These are phyloP conservation scores for Oldenlandia corymbosa DNA, from an alignment of 257 asterid genomes.

Conservation along the genomic window DNA sequence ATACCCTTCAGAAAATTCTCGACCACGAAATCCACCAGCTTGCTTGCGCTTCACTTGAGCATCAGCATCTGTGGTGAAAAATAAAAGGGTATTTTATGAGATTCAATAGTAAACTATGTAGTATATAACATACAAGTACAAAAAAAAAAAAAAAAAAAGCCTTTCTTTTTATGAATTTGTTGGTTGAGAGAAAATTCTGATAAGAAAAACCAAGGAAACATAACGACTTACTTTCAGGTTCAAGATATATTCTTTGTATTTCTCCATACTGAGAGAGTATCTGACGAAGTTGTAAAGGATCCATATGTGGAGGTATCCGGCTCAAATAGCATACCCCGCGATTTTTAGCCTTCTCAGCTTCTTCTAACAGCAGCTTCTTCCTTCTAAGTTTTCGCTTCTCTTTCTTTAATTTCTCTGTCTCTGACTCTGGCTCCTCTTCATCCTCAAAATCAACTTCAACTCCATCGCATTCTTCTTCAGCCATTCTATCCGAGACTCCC, in stretches of 20 bases:
- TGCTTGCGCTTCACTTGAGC: slow-evolving; percentile 52
- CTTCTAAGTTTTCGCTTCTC: slow-evolving; percentile 33
- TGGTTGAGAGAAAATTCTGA: background rate
- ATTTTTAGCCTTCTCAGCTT: slow-evolving; percentile 47
- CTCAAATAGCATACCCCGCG: slow-evolving; percentile 85
- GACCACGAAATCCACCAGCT: slow-evolving; percentile 75
- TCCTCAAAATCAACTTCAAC: slow-evolving; percentile 13
- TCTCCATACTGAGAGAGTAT: slow-evolving; percentile 68
- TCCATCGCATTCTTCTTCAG: slow-evolving; percentile 38
- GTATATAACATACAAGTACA: background rate
- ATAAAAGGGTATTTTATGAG: background rate
- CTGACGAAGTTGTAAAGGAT: slow-evolving; percentile 68
- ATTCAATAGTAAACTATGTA: slow-evolving; percentile 8
- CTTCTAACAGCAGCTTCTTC: slow-evolving; percentile 41
- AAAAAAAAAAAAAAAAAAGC: no score
- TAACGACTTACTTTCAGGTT: slow-evolving; percentile 57
- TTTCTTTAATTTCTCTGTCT: slow-evolving; percentile 21
- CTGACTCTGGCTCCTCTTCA: slow-evolving; percentile 23
- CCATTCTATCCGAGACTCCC: slow-evolving; percentile 31
- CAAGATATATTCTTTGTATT: slow-evolving; percentile 67
- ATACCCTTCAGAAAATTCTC: slow-evolving; percentile 86
- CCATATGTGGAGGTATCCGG: slow-evolving; percentile 86
- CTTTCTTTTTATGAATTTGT: background rate
- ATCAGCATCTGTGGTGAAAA: slow-evolving; percentile 50
- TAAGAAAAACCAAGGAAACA: background rate